These are phyloP conservation scores for Phytopythium ostracodes DNA, from an alignment of 352 stramenopile genomes.

Conservation along the genomic window DNA sequence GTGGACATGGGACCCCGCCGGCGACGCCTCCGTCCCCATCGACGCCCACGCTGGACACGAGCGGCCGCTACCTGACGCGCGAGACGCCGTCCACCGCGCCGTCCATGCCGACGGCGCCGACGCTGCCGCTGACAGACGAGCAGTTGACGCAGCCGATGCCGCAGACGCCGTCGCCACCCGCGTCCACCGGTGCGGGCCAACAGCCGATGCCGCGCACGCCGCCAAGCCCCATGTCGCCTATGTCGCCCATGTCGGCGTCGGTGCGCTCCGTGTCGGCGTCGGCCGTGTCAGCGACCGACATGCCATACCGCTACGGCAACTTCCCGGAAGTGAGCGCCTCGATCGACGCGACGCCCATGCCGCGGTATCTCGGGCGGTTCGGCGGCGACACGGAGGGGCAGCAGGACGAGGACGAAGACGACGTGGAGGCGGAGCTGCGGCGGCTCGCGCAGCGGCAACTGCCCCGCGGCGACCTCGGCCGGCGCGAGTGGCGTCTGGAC, in stretches of 20 bases:
- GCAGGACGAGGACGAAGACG: conserved; percentile 44
- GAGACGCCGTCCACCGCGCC: conserved; percentile 14
- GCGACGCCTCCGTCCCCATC: conserved; percentile 63
- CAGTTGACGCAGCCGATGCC: conserved; percentile 15
- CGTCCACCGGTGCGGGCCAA: not conserved
- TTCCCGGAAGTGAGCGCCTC: conserved; percentile 83
- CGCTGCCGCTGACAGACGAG: conserved; percentile 4
- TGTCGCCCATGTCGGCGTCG: conserved; percentile 58
- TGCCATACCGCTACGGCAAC: conserved; percentile 40
- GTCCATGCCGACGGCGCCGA: conserved; percentile 2
- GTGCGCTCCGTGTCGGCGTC: conserved; percentile 72
- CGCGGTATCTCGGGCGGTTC: conserved; percentile 61
- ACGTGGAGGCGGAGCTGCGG: conserved; percentile 72
- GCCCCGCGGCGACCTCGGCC: conserved; percentile 69
- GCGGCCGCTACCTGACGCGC: conserved; percentile 42
- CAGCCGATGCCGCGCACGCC: conserved; percentile 20
- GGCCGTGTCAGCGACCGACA: conserved; percentile 74
- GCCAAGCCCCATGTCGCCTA: conserved; percentile 40
- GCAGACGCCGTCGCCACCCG: conserved; percentile 1
- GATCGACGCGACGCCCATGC: conserved; percentile 67
- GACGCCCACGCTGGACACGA: conserved; percentile 31
- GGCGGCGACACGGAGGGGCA: conserved; percentile 11
- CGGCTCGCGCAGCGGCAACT: conserved; percentile 77
- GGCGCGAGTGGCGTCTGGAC: conserved; percentile 73
- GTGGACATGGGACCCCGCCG: conserved; percentile 36